A percentile compares a stretch with the other conserved stretches of the same genome.
phyloP scores from a whole-genome alignment of 345 rosid genomes.

The Eucalyptus virginea region DNA sequence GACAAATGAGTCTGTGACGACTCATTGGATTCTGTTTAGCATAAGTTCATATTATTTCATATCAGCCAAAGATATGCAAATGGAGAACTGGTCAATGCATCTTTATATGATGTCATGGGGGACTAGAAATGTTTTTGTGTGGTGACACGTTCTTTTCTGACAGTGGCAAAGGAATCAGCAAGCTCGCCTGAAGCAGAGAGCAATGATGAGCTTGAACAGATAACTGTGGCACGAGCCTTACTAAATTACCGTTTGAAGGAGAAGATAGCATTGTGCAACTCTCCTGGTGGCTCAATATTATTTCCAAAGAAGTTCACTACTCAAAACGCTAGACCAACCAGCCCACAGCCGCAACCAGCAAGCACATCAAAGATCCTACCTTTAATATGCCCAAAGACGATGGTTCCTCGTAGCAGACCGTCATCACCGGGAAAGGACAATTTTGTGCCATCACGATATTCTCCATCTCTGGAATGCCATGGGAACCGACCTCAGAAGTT shows the following conservation, averaged over 20 bases:
- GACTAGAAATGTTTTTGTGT: background rate
- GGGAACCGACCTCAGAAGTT: conserved; percentile 7
- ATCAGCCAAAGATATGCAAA: background rate
- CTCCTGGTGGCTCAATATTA: conserved; percentile 40
- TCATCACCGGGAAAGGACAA: conserved; percentile 10
- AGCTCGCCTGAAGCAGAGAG: conserved; percentile 68
- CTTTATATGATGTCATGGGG: background rate
- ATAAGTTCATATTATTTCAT: background rate
- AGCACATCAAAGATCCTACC: conserved; percentile 88
- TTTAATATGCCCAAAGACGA: conserved; percentile 56
- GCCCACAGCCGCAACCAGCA: conserved; percentile 63
- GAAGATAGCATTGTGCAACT: conserved; percentile 48
- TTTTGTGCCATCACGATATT: background rate
- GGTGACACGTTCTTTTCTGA: background rate
- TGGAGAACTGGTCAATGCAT: background rate
- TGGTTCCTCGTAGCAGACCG: conserved; percentile 38
- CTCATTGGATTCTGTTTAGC: background rate
- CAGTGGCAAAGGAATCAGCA: conserved; percentile 96
- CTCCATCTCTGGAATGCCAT: conserved; percentile 2
- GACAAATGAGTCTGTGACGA: background rate
- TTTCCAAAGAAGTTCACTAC: conserved; percentile 57
- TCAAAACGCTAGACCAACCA: conserved; percentile 73
- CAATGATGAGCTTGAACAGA: conserved; percentile 91
- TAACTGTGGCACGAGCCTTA: conserved; percentile 77
- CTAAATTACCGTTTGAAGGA: conserved; percentile 67